Conservation (phyloP, 345 rosid species). For the Noccaea bulbosa region DNA sequence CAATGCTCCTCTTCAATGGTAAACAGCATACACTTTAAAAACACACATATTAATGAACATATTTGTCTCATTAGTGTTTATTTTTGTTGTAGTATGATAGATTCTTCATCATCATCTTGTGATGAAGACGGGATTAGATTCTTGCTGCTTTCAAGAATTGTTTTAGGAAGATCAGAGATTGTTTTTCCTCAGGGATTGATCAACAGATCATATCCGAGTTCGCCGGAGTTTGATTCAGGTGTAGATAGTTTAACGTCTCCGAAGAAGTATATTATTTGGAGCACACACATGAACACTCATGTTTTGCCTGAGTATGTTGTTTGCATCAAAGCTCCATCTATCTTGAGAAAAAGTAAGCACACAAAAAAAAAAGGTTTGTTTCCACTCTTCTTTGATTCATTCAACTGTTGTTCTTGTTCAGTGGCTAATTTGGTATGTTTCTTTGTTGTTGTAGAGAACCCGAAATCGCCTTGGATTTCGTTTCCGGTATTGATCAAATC, state of each 20-base stretch:
- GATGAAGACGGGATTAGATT: conserved; percentile 57
- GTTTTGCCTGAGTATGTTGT: conserved; percentile 65
- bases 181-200: conserved; percentile 37
- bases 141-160: conserved; percentile 68
- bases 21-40: conserved; percentile 6
- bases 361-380: neutral
- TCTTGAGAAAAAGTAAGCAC: conserved; percentile 41
- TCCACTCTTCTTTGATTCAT: neutral
- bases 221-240: conserved; percentile 67
- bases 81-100: neutral
- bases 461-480: conserved; percentile 72
- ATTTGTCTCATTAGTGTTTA: neutral
- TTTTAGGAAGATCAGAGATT: conserved; percentile 62
- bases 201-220: conserved; percentile 56
- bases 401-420: conserved; percentile 11
- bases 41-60: too few relatives aligned
- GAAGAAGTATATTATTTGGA: conserved; percentile 68
- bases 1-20: conserved; percentile 61
- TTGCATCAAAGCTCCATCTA: conserved; percentile 56
- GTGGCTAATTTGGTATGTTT: conserved; percentile 7
- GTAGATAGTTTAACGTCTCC: conserved; percentile 55
- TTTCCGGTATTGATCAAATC: conserved; percentile 56
- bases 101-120: conserved; percentile 43
- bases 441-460: conserved; percentile 34
- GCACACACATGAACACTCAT: conserved; percentile 65